These are phyloP conservation scores for Dendrocalamus latiflorus DNA, from an alignment of 202 grass and related monocot species.

Conservation along the genomic window DNA sequence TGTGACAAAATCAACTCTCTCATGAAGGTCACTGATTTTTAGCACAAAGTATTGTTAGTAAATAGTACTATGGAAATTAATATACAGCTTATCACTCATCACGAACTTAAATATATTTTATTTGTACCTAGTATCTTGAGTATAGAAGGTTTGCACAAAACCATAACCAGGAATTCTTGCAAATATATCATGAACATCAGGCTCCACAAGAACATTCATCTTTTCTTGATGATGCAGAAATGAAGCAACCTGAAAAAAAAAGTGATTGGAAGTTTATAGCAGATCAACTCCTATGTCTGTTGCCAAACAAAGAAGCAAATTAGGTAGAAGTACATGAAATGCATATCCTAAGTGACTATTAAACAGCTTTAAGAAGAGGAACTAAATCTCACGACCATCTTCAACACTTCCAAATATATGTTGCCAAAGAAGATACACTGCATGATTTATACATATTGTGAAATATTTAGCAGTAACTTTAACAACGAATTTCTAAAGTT, in stretches of 20 bases:
- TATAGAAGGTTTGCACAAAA: slow-evolving; percentile 98
- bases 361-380: neutral
- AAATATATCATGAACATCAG: slow-evolving; percentile 99
- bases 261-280: slow-evolving; percentile 18
- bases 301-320: neutral
- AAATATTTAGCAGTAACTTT: neutral
- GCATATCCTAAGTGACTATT: neutral
- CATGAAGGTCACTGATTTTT: slow-evolving; percentile 78
- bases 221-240: slow-evolving; percentile 94
- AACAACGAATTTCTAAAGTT: neutral
- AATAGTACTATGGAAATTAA: slow-evolving; percentile 29
- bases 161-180: slow-evolving; percentile 97
- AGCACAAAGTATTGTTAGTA: slow-evolving; percentile 31
- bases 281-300: slow-evolving; percentile 7
- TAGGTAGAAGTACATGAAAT: slow-evolving; percentile 5
- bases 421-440: neutral
- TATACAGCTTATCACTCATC: neutral
- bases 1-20: slow-evolving; percentile 97
- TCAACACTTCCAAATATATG: slow-evolving; percentile 4
- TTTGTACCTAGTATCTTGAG: slow-evolving; percentile 88
- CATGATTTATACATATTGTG: neutral
- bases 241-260: slow-evolving; percentile 60
- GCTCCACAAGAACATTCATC: slow-evolving; percentile 99
- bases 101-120: slow-evolving; percentile 15
- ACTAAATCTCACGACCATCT: neutral